Percentiles rank a stretch among this genome's conserved stretches.
phyloP scores from a whole-genome alignment of 1,139 yeast genomes.

The Candida pseudoviswanathii region DNA sequence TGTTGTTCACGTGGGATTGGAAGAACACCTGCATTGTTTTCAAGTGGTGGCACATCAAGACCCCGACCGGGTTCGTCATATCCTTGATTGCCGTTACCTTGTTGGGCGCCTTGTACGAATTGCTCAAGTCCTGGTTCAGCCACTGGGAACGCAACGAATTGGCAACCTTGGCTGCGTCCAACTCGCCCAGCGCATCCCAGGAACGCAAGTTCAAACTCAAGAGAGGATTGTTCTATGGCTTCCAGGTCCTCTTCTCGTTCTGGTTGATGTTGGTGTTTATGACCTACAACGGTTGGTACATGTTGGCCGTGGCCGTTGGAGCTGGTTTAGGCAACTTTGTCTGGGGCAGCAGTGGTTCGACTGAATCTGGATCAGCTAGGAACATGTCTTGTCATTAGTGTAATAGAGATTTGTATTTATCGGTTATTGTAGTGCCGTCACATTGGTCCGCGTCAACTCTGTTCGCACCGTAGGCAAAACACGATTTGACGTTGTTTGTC shows the following conservation, averaged over 20 bases:
- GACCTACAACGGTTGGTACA: constrained; percentile 85
- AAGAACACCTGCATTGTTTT: constrained; percentile 71
- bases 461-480: too few species aligned
- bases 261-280: constrained; percentile 78
- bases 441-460: too few species aligned
- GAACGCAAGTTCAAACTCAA: constrained; percentile 27
- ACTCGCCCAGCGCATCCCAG: constrained; percentile 16
- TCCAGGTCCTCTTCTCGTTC: constrained; percentile 77
- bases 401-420: too few species aligned
- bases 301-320: constrained; percentile 71
- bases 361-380: constrained; percentile 24
- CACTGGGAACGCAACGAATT: constrained; percentile 30
- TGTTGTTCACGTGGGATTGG: constrained; percentile 85
- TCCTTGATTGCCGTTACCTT: constrained; percentile 53
- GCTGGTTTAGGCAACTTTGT: constrained; percentile 65
- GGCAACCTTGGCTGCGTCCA: constrained; percentile 19
- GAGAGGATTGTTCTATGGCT: constrained; percentile 56
- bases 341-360: constrained; percentile 46
- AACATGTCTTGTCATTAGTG: constrained; percentile 56
- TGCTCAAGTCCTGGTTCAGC: constrained; percentile 39
- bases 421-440: too few species aligned
- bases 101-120: constrained; percentile 65
- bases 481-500: too few species aligned
- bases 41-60: constrained; percentile 76
- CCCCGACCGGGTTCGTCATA: constrained; percentile 51